These are phyloP conservation scores for Ogataea trehalophila DNA, from an alignment of 805 yeast species.

Conservation along the genomic window DNA sequence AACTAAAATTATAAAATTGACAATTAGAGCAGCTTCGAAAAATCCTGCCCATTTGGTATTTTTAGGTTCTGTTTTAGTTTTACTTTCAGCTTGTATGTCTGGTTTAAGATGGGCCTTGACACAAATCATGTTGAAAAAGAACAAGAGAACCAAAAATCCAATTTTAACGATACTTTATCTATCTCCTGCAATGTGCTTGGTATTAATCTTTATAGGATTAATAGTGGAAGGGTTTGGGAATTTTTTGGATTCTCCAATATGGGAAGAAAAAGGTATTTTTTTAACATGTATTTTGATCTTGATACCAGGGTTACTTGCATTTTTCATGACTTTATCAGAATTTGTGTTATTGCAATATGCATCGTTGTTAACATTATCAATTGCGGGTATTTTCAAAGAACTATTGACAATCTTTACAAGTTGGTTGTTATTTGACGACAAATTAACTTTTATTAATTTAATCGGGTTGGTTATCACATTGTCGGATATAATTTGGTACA, in stretches of 20 bases:
- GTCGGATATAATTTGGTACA: conserved; percentile 78
- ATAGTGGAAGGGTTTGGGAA: conserved; percentile 61
- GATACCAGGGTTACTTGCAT: conserved; percentile 84
- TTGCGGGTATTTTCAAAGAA: conserved; percentile 93
- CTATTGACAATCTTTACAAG: conserved; percentile 70
- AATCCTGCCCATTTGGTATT: conserved; percentile 23
- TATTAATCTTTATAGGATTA: conserved; percentile 58
- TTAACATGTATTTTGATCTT: conserved; percentile 55
- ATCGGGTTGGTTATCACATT: conserved; percentile 74
- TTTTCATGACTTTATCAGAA: conserved; percentile 85
- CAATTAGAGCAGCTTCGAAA: conserved; percentile 3
- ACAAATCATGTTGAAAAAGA: conserved; percentile 66
- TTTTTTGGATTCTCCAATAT: conserved; percentile 52
- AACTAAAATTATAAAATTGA: conserved; percentile 2
- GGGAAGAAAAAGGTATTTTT: conserved; percentile 56
- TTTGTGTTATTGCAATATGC: conserved; percentile 78
- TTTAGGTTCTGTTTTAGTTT: conserved; percentile 69
- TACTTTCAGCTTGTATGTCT: conserved; percentile 73
- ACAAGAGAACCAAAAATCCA: conserved; percentile 63
- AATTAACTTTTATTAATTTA: conserved; percentile 58
- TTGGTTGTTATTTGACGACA: conserved; percentile 72
- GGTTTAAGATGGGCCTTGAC: conserved; percentile 96
- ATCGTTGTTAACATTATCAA: conserved; percentile 77
- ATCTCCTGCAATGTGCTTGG: conserved; percentile 76
- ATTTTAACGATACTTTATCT: conserved; percentile 77